These are phyloP conservation scores for Colletotrichum filicis DNA, from an alignment of 2,329 filamentous ascomycete species.

Conservation along the genomic window DNA sequence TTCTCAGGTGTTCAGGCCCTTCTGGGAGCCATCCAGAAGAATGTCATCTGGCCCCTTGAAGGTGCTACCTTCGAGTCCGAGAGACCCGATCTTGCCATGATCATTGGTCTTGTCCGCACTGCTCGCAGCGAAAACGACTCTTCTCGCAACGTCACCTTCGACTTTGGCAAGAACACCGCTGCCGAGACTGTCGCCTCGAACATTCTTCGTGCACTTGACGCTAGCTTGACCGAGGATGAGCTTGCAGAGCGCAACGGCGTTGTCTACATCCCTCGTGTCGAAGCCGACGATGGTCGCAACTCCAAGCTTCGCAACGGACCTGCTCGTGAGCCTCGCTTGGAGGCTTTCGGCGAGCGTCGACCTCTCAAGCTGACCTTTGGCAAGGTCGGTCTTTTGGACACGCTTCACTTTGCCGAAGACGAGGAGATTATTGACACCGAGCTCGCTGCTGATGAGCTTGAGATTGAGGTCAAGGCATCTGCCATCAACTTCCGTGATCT, in stretches of 20 bases:
- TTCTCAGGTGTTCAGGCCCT: conserved; percentile 32
- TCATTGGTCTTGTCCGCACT: conserved; percentile 34
- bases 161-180: conserved; percentile 28
- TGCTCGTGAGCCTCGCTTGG: conserved; percentile 38
- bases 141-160: conserved; percentile 33
- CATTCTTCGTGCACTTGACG: conserved; percentile 35
- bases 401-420: conserved; percentile 42
- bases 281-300: conserved; percentile 39
- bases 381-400: conserved; percentile 42
- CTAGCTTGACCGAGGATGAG: conserved; percentile 38
- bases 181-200: conserved; percentile 32
- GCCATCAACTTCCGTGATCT: conserved; percentile 51
- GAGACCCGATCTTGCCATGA: conserved; percentile 35
- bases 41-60: conserved; percentile 35
- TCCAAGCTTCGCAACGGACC: conserved; percentile 39
- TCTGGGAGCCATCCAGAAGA: conserved; percentile 37
- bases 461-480: conserved; percentile 44
- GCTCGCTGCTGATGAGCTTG: conserved; percentile 40
- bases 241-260: conserved; percentile 38
- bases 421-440: conserved; percentile 31
- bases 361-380: conserved; percentile 37
- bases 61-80: conserved; percentile 32
- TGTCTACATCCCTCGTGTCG: conserved; percentile 39
- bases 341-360: conserved; percentile 28
- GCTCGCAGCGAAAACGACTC: conserved; percentile 36